Evolutionary conservation across 1,284 basidiomycete species (phyloP), one percentile per base, ranked within the genome.

Genomic region (Pholiota adiposa): DNA sequence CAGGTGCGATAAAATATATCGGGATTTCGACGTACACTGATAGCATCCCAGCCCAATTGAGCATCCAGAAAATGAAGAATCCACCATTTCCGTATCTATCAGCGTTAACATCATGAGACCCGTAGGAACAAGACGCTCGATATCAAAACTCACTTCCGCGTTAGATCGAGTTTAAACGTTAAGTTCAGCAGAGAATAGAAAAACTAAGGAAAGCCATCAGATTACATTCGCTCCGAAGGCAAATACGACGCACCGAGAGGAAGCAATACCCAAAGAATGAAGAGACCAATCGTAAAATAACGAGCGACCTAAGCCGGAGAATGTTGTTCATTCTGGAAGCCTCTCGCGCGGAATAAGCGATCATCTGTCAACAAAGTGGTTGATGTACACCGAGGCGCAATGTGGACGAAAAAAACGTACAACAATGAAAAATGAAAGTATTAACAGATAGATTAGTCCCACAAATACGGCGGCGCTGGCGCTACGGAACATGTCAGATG

Each of bases 41-140:
- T 18, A 80, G 68, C 87, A 89, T 89, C 14, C 78, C 83, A 50
- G 83, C 64, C 81, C 80, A 92, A 58, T 85, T 84, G 62, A 89
- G 73, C 83, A 90, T 88, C 87, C 89, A 92, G 75, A 89, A 91
- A 21, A 92, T 75, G 62, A 92, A 75, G 72, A 92, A 92, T 0
- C 90, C 91, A 0, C 73, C 79, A 27, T 74, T 70, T 7, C 83
- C 82, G 59, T 82, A 86, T 62, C 77, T 78, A 51, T 36, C 12
- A 21, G 5, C 0, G 12, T n/a, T n/a, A n/a, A n/a, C n/a, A n/a
- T n/a, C 25, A 34, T 27, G 25, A 29, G 11, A 34, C 11, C 29
- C 19, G 21, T 14, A n/a, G 5, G 11, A 27, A 23, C 3, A 38
- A 4, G 8, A 23, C 46, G 11, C 12, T 6, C 9, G 7, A 16